Percentiles rank a stretch among this genome's conserved stretches.
Conservation (phyloP, 129 eudicot species). For the Calendula officinalis region DNA sequence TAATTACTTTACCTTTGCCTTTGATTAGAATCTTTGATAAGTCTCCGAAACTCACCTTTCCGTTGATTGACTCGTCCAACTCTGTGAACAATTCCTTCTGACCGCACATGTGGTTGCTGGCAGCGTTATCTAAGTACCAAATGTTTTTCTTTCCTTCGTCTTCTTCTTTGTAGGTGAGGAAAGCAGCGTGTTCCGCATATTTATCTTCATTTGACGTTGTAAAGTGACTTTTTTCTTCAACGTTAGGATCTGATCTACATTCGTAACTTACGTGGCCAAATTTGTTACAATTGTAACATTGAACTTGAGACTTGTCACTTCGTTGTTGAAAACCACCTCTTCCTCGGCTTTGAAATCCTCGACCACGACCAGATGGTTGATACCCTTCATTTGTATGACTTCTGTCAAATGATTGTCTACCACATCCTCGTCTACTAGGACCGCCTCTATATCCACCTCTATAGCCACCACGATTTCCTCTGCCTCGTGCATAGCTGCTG, state of each 20-base stretch:
- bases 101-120: slow-evolving; percentile 1
- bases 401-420: background rate
- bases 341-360: background rate
- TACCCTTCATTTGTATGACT: background rate
- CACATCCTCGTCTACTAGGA: background rate
- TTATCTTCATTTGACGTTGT: background rate
- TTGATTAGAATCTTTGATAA: background rate
- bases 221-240: background rate
- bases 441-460: background rate
- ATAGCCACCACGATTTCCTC: too few species aligned
- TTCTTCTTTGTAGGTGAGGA: background rate
- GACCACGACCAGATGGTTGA: background rate
- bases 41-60: background rate
- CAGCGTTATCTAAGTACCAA: background rate
- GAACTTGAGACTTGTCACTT: background rate
- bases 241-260: background rate
- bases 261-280: background rate
- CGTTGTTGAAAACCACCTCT: background rate
- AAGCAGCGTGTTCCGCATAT: background rate
- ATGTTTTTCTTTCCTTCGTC: background rate
- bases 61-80: background rate
- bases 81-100: background rate
- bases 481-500: background rate
- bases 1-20: background rate
- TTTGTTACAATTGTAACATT: background rate